These are phyloP conservation scores for Aspergillus saccharolyticus DNA, from an alignment of 495 filamentous ascomycete species.

Conservation along the genomic window DNA sequence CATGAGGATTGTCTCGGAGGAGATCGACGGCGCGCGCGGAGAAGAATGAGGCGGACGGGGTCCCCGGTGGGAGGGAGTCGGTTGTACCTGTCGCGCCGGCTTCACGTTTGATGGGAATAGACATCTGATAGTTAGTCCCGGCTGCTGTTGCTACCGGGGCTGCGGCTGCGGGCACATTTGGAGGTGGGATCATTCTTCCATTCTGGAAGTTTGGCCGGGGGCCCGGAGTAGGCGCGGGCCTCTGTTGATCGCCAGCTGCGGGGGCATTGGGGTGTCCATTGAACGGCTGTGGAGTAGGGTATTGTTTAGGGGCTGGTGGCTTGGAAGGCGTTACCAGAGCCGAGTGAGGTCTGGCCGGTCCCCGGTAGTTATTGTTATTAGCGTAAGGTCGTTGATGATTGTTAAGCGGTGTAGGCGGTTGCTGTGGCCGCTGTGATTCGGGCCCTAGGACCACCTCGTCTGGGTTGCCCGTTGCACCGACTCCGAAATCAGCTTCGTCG, in stretches of 20 bases:
- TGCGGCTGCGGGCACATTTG: constrained; percentile 15
- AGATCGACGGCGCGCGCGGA: constrained; percentile 64
- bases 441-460: constrained; percentile 53
- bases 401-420: constrained; percentile 28
- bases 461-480: constrained; percentile 52
- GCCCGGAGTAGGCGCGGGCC: constrained; percentile 16
- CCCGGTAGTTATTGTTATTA: constrained; percentile 8
- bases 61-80: constrained; percentile 26
- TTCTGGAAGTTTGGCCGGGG: constrained; percentile 22
- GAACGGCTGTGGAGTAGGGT: constrained; percentile 16
- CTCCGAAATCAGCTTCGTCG: constrained; percentile 70
- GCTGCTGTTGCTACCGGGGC: background rate
- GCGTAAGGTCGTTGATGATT: constrained; percentile 21
- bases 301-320: constrained; percentile 26
- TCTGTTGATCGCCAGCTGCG: constrained; percentile 13
- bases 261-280: constrained; percentile 22
- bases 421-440: constrained; percentile 23
- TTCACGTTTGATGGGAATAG: constrained; percentile 26
- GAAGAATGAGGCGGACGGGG: constrained; percentile 61
- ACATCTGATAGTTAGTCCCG: constrained; percentile 10
- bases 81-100: constrained; percentile 20
- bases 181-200: constrained; percentile 18
- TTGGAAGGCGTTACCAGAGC: constrained; percentile 40
- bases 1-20: constrained; percentile 42
- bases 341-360: constrained; percentile 20